Evolutionary conservation across 116 monocot genomes (phyloP), one percentile per base, ranked within the genome.

Genomic region (Phalaenopsis hybrid): DNA sequence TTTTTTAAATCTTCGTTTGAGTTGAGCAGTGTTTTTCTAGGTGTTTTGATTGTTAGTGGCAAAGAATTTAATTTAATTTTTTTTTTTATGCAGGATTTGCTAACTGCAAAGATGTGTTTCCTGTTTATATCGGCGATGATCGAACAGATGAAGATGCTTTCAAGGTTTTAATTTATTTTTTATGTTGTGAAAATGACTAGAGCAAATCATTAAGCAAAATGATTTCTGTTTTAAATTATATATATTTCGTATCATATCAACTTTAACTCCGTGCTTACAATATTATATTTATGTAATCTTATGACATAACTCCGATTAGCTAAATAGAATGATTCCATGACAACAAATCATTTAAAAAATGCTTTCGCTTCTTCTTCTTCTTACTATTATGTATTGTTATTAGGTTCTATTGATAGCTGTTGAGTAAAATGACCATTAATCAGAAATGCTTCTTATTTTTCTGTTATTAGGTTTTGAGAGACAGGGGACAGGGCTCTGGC

Each of bases 71-170:
- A n/a, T n/a, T n/a, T 37, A 37, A 37, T 37, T 1, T 37, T 37
- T 37, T 28, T 77, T 50, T 77, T 13, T 28, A 11, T 50, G 51
- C 6, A 23, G 88, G 83, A 4, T 78, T 83, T 78, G 68, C 57
- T 5, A 78, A 52, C 44, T 52, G 49, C 55, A 72, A 59, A 43
- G 57, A 83, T 63, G 82, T 74, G 21, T 33, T 88, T 21, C 85
- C 88, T 20, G 1, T 88, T 15, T 88, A 88, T 44, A 83, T 88
- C 0, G 88, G 88, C 80, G 88, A 88, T 74, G 88, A 88, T 61
- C 74, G 23, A 58, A 88, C 88, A 0, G 88, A 88, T 46, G 88
- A 88, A 83, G 88, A 88, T 67, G 88, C 88, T 11, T 88, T 88
- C 49, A 81, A 81, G 84, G 87, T 87, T 15, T 16, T 15, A 13